Base-by-base conservation (phyloP, 1,284 basidiomycete species). In the Tilletiaria anomala region DNA sequence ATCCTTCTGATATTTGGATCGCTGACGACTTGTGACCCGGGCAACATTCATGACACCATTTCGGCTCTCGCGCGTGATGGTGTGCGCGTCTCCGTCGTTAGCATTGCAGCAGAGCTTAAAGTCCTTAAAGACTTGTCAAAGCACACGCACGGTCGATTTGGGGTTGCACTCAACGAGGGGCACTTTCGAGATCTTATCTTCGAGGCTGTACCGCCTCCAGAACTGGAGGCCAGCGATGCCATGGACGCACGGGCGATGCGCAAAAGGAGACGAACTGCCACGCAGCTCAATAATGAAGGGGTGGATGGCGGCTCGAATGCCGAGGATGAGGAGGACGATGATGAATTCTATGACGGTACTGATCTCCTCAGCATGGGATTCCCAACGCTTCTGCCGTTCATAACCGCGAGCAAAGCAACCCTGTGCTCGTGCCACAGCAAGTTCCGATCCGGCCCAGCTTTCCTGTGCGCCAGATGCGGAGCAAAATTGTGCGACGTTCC, bases 291-390 rank as follows among this genome's bases (percentile, higher is more conserved):
- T 6, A 23, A 15, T 37, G 16, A 19, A 8, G 26, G 3, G 16
- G 23, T 23, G 6, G 35, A 39, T 2, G 49, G 18, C 14, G 47
- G 41, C 11, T 43, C 40, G 2, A 48, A 51, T 12, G 19, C 11
- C 18, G 8, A 22, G 4, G 35, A 43, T 8, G 44, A 40, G 4
- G 37, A 44, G 21, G 40, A 39, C 20, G 37, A 44, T 38, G 22
- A 37, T 5, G 22, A 37, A n/a, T n/a, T 26, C 1, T 35, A 48
- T 14, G 44, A 52, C 16, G 51, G 58, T 5, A 53, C 62, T 1
- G 62, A 97, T 68, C 72, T 99, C 31, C 89, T 99, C 79, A 82
- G 93, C 73, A 97, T 99, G 88, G 91, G 91, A 3, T 99, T 99
- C 68, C 93, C 63, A 2, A 42, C 56, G 0, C 48, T 58, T 3